These are phyloP conservation scores for Noccaea bulbosa DNA, from an alignment of 345 rosid genomes.

Conservation along the genomic window DNA sequence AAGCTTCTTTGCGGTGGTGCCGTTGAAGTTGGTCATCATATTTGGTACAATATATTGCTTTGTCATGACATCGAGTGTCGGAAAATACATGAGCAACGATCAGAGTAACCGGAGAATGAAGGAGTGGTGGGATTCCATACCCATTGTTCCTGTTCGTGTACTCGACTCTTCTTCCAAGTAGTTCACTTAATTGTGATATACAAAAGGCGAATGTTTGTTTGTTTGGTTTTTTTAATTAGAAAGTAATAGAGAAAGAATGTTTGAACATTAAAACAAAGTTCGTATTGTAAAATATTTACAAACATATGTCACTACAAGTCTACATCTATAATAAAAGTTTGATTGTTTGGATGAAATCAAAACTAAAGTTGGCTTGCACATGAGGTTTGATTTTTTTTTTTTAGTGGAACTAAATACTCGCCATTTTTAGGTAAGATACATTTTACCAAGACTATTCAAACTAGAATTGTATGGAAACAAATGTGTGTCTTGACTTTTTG, in stretches of 20 bases:
- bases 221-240: background rate
- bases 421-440: background rate
- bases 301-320: background rate
- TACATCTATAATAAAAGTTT: background rate
- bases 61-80: slow-evolving; percentile 55
- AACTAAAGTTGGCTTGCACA: too few species aligned
- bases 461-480: slow-evolving; percentile 1
- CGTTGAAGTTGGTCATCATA: slow-evolving; percentile 61
- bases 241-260: slow-evolving; percentile 12
- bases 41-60: slow-evolving; percentile 41
- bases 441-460: slow-evolving; percentile 1
- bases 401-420: background rate
- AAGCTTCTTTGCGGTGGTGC: slow-evolving; percentile 57
- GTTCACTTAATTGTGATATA: slow-evolving; percentile 9
- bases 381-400: too few species aligned
- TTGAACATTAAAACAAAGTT: background rate
- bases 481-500: background rate
- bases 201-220: background rate
- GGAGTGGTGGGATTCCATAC: slow-evolving; percentile 97
- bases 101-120: slow-evolving; percentile 63
- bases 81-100: slow-evolving; percentile 50
- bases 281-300: slow-evolving; percentile 26
- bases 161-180: slow-evolving; percentile 45
- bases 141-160: slow-evolving; percentile 63
- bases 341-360: too few species aligned